Percentiles rank a stretch among this genome's conserved stretches.
Evolutionary conservation across 2,329 filamentous ascomycete genomes (phyloP).

Genomic region (Pestalotiopsis sp.): DNA sequence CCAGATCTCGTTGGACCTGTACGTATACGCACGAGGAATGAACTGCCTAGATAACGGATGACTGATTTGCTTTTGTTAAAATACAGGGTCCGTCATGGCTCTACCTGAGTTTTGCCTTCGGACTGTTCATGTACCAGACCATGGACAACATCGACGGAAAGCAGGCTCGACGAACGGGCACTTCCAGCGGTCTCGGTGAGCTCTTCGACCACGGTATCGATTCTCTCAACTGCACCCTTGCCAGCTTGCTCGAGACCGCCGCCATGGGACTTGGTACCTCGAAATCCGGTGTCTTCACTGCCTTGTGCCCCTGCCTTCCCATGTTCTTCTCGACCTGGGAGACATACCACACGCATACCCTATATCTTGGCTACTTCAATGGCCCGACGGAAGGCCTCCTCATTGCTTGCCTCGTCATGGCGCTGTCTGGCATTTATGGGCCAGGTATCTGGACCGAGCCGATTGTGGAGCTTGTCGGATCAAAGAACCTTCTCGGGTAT

Average conservation of each 20-base stretch:
- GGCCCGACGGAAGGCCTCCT: slow-evolving; percentile 95
- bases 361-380: slow-evolving; percentile 96
- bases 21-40: slow-evolving; percentile 38
- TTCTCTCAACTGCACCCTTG: slow-evolving; percentile 94
- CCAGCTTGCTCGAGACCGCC: slow-evolving; percentile 85
- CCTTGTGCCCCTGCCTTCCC: slow-evolving; percentile 85
- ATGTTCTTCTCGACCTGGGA: slow-evolving; percentile 99
- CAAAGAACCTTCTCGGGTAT: slow-evolving; percentile 53
- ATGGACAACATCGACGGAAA: slow-evolving; percentile 99
- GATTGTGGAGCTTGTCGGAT: slow-evolving; percentile 70
- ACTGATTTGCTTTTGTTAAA: neutral
- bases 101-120: slow-evolving; percentile 94
- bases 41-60: slow-evolving; percentile 16
- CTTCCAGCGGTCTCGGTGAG: slow-evolving; percentile 91
- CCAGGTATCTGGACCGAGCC: slow-evolving; percentile 84
- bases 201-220: slow-evolving; percentile 99
- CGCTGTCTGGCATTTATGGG: slow-evolving; percentile 83
- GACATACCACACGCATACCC: slow-evolving; percentile 96
- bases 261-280: slow-evolving; percentile 90
- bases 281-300: slow-evolving; percentile 86
- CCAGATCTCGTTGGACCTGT: slow-evolving; percentile 90
- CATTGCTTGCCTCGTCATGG: slow-evolving; percentile 85
- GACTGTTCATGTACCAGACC: slow-evolving; percentile 98
- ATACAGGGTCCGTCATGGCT: slow-evolving; percentile 81
- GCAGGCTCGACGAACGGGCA: slow-evolving; percentile 91